These are phyloP conservation scores for Orbilia blumenaviensis DNA, from an alignment of 2,329 filamentous ascomycete genomes.

Conservation along the genomic window DNA sequence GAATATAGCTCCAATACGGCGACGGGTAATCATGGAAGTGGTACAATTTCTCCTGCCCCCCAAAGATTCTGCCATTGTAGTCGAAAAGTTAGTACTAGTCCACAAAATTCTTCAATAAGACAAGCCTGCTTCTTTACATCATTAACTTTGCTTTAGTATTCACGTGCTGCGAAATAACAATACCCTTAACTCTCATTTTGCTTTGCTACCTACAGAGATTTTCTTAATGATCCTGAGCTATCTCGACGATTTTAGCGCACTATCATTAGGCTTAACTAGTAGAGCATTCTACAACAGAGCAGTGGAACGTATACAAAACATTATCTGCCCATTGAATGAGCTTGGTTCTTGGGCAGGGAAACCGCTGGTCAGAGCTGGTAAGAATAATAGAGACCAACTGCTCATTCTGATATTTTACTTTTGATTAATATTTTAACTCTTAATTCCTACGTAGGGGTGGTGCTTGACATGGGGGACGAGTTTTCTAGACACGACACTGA, in stretches of 20 bases:
- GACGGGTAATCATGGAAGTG: conserved; percentile 18
- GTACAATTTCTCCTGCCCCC: conserved; percentile 19
- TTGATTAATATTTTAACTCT: too few relatives aligned
- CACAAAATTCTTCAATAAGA: too few relatives aligned
- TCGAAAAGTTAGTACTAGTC: conserved; percentile 7
- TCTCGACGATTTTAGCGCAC: conserved; percentile 16
- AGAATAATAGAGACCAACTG: too few relatives aligned
- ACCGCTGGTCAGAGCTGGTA: conserved; percentile 24
- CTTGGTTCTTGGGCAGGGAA: conserved; percentile 37
- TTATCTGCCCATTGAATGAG: conserved; percentile 27
- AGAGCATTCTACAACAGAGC: neutral
- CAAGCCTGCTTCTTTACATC: neutral
- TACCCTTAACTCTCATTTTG: neutral
- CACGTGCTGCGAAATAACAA: too few relatives aligned
- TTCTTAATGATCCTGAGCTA: conserved; percentile 16
- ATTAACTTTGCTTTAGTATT: neutral
- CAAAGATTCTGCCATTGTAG: conserved; percentile 19
- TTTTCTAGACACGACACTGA: neutral
- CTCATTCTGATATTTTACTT: too few relatives aligned
- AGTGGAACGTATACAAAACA: conserved; percentile 5
- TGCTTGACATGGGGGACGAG: neutral
- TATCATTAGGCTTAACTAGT: conserved; percentile 10
- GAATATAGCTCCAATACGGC: conserved; percentile 3
- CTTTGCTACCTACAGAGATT: conserved; percentile 6
- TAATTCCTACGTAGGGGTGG: too few relatives aligned